Percentiles rank a stretch among this genome's conserved stretches.
phyloP scores from a whole-genome alignment of 2,329 filamentous ascomycete genomes.

The Balansia obtecta region DNA sequence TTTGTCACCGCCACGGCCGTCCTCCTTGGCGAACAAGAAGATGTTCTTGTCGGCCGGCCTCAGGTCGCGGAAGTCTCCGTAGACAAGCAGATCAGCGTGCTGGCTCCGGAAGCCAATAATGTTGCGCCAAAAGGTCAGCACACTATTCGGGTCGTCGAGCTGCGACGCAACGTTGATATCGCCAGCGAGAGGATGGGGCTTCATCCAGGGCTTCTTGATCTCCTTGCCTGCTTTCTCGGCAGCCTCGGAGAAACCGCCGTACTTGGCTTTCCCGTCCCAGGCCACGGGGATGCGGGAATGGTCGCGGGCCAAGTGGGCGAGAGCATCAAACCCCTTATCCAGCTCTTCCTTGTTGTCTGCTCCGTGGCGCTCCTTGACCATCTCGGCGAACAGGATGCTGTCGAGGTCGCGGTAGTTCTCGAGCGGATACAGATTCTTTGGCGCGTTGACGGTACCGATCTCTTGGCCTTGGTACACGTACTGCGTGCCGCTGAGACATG shows the following conservation, averaged over 20 bases:
- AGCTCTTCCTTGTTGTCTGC: constrained; percentile 20
- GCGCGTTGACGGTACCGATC: constrained; percentile 50
- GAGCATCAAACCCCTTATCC: constrained; percentile 21
- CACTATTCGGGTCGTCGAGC: constrained; percentile 23
- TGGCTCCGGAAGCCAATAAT: constrained; percentile 17
- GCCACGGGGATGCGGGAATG: constrained; percentile 56
- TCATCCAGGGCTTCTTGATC: constrained; percentile 22
- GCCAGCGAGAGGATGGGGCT: constrained; percentile 16
- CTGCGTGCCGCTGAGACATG: constrained; percentile 43
- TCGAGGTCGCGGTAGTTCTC: constrained; percentile 39
- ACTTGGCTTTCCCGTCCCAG: constrained; percentile 34
- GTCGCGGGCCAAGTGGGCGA: constrained; percentile 35
- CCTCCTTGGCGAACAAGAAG: constrained; percentile 20
- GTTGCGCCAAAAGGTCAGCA: constrained; percentile 21
- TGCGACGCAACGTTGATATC: constrained; percentile 47
- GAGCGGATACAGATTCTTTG: constrained; percentile 42
- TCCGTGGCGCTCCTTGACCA: constrained; percentile 17
- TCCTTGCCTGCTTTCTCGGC: constrained; percentile 19
- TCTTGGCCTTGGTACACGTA: constrained; percentile 60
- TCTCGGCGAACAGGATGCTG: constrained; percentile 30
- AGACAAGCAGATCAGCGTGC: constrained; percentile 20
- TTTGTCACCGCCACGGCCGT: constrained; percentile 11
- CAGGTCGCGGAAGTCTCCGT: constrained; percentile 21
- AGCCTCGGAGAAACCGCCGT: constrained; percentile 23
- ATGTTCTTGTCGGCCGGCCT: constrained; percentile 12